phyloP scores from a whole-genome alignment of 805 yeast species.

The Myxozyma mucilagina region DNA sequence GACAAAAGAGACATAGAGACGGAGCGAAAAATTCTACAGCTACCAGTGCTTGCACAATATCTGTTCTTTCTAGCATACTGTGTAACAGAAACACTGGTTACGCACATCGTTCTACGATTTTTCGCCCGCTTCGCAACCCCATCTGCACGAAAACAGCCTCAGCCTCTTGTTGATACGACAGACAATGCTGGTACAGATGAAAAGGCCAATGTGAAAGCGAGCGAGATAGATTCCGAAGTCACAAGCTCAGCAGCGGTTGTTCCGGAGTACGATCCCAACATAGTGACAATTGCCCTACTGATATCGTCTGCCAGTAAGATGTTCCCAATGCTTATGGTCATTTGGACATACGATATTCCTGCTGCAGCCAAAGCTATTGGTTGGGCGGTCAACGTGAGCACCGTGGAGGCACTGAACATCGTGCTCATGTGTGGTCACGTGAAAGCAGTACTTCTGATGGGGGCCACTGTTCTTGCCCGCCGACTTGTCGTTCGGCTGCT shows the following conservation, averaged over 20 bases:
- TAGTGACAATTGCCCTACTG: constrained; percentile 65
- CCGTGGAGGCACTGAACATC: constrained; percentile 63
- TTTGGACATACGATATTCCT: constrained; percentile 94
- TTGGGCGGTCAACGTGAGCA: constrained; percentile 59
- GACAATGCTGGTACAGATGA: no score
- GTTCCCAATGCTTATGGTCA: constrained; percentile 87
- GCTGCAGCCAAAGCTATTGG: constrained; percentile 61
- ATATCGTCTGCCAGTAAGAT: constrained; percentile 78
- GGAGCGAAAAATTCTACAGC: constrained; percentile 31
- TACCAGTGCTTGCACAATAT: constrained; percentile 44
- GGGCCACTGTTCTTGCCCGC: constrained; percentile 30
- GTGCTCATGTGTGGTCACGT: constrained; percentile 43
- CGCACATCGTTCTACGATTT: constrained; percentile 43
- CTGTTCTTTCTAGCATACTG: constrained; percentile 42
- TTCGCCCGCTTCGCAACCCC: constrained; percentile 35
- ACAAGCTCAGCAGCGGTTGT: no score
- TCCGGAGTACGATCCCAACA: constrained; percentile 37
- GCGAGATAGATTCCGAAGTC: no score
- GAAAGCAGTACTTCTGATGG: constrained; percentile 38
- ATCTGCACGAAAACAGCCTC: neutral
- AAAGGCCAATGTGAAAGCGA: no score
- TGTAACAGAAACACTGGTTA: constrained; percentile 39
- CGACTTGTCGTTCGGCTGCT: constrained; percentile 15
- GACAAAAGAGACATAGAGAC: neutral
- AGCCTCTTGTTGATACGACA: no score